phyloP scores from a whole-genome alignment of 805 yeast genomes.

The Metschnikowia gelsemii region DNA sequence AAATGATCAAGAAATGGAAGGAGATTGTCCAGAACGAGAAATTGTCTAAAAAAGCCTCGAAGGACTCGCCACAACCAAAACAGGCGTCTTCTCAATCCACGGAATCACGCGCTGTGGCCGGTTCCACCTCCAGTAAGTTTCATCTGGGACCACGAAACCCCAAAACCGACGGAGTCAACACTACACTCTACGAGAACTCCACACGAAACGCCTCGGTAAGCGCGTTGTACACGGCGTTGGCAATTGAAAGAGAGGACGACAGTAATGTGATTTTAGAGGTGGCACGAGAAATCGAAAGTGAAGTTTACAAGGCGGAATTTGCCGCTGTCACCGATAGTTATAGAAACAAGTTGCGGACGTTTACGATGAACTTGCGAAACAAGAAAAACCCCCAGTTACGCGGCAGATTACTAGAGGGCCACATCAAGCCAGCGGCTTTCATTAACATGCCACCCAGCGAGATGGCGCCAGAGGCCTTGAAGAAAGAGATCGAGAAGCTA shows the following conservation, averaged over 20 bases:
- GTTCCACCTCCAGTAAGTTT: slow-evolving; percentile 36
- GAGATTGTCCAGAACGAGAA: slow-evolving; percentile 77
- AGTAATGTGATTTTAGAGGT: slow-evolving; percentile 60
- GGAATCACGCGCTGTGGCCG: slow-evolving; percentile 18
- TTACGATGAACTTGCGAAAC: slow-evolving; percentile 83
- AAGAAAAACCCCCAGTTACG: slow-evolving; percentile 87
- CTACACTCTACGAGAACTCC: slow-evolving; percentile 66
- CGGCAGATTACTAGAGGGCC: slow-evolving; percentile 62
- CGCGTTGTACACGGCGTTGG: slow-evolving; percentile 86
- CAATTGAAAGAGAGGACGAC: slow-evolving; percentile 64
- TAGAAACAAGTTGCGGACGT: slow-evolving; percentile 79
- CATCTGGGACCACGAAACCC: slow-evolving; percentile 67
- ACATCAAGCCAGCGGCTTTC: slow-evolving; percentile 61
- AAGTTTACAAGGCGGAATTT: slow-evolving; percentile 62
- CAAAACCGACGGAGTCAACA: slow-evolving; percentile 74
- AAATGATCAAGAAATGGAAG: slow-evolving; percentile 85
- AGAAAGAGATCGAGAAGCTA: slow-evolving; percentile 79
- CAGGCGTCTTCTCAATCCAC: slow-evolving; percentile 8
- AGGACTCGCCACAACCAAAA: slow-evolving; percentile 6
- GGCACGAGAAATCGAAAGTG: slow-evolving; percentile 71
- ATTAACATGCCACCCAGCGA: slow-evolving; percentile 88
- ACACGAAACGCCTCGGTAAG: slow-evolving; percentile 82
- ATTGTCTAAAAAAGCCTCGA: slow-evolving; percentile 33
- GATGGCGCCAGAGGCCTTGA: slow-evolving; percentile 89
- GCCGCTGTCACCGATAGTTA: slow-evolving; percentile 59